Evolutionary conservation across 305 asterid species (phyloP).

Genomic region (Rubia occidens): DNA sequence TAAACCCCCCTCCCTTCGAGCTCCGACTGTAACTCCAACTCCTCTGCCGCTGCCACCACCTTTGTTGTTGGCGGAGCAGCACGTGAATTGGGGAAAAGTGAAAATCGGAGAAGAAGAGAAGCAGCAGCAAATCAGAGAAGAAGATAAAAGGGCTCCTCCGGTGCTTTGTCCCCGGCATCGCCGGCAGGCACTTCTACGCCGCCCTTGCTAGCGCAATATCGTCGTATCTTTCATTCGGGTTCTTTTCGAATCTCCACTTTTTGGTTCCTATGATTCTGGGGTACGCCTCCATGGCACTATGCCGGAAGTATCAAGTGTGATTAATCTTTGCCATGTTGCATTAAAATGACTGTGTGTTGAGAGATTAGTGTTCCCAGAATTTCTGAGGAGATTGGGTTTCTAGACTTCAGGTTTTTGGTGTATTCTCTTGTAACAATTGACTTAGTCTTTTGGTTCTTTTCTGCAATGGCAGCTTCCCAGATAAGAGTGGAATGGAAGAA

Average conservation of each 20-base stretch:
- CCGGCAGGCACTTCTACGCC: constrained; percentile 75
- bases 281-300: constrained; percentile 69
- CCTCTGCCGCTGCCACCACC: no score
- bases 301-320: constrained; percentile 27
- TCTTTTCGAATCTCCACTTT: constrained; percentile 86
- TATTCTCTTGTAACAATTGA: not conserved
- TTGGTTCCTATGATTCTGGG: constrained; percentile 75
- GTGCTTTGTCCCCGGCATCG: constrained; percentile 68
- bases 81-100: no score
- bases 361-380: constrained; percentile 13
- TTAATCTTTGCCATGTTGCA: constrained; percentile 9
- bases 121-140: no score
- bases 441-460: not conserved
- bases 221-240: constrained; percentile 76
- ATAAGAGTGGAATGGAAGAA: constrained; percentile 41
- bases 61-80: no score
- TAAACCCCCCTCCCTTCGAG: no score
- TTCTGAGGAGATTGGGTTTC: constrained; percentile 22
- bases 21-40: no score
- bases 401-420: constrained; percentile 12
- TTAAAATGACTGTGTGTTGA: constrained; percentile 8
- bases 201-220: constrained; percentile 64
- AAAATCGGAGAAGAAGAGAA: no score
- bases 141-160: constrained; percentile 29
- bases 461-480: constrained; percentile 58